phyloP scores from a whole-genome alignment of 768 basidiomycete species.

The Lactifluus echinatus region DNA sequence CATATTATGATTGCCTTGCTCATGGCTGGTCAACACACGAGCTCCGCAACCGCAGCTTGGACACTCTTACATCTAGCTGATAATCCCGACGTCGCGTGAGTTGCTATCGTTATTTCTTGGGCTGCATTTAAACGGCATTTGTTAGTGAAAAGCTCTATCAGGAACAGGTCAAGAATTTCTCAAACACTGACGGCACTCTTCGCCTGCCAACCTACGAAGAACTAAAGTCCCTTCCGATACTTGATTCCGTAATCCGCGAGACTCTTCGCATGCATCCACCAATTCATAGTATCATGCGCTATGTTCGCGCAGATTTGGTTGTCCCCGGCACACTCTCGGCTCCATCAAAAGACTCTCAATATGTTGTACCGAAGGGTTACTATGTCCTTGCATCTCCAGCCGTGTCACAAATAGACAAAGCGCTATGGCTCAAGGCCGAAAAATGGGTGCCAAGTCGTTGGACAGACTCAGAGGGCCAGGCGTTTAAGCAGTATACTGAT shows the following conservation, averaged over 20 bases:
- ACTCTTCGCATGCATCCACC: slow-evolving; percentile 91
- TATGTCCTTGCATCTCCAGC: slow-evolving; percentile 85
- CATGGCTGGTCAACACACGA: slow-evolving; percentile 99
- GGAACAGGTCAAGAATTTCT: slow-evolving; percentile 81
- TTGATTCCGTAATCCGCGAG: slow-evolving; percentile 89
- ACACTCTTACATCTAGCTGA: slow-evolving; percentile 78
- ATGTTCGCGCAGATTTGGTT: slow-evolving; percentile 76
- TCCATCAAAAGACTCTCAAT: slow-evolving; percentile 62
- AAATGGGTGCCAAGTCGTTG: slow-evolving; percentile 80
- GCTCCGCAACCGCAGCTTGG: slow-evolving; percentile 90
- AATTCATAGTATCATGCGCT: slow-evolving; percentile 92
- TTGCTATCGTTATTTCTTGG: slow-evolving; percentile 17
- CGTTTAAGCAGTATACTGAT: slow-evolving; percentile 66
- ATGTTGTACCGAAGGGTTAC: slow-evolving; percentile 84
- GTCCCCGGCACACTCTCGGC: slow-evolving; percentile 76
- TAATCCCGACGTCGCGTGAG: slow-evolving; percentile 65
- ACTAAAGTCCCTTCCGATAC: slow-evolving; percentile 68
- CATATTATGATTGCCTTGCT: slow-evolving; percentile 98
- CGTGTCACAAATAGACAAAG: slow-evolving; percentile 79
- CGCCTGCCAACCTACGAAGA: slow-evolving; percentile 80
- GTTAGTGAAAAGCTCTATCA: slow-evolving; percentile 72
- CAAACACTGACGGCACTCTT: slow-evolving; percentile 70
- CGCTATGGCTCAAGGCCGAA: slow-evolving; percentile 64
- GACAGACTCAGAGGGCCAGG: slow-evolving; percentile 78
- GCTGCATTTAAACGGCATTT: neutral